Evolutionary conservation across 2,329 filamentous ascomycete species (phyloP).

Genomic region (Cercospora janseana): DNA sequence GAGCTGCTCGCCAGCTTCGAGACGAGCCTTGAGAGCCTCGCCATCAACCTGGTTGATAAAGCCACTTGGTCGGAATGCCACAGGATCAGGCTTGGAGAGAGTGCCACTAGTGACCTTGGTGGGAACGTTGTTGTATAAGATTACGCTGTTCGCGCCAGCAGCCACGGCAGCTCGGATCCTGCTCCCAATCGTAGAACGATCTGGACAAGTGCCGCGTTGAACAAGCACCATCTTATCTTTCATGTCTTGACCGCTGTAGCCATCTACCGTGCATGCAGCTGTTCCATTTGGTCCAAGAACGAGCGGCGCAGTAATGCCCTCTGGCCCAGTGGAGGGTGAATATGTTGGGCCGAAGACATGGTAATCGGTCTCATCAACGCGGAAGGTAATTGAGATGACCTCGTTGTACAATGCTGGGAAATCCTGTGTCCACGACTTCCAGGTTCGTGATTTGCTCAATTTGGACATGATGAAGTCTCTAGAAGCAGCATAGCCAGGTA

Average conservation of each 20-base stretch:
- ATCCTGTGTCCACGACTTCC: constrained; percentile 19
- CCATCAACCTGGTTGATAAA: constrained; percentile 63
- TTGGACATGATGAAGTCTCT: constrained; percentile 57
- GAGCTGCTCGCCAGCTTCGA: constrained; percentile 48
- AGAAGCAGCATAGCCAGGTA: constrained; percentile 59
- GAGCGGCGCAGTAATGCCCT: constrained; percentile 31
- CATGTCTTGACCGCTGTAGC: constrained; percentile 59
- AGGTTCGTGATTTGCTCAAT: constrained; percentile 42
- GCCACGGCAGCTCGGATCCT: constrained; percentile 68
- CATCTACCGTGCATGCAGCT: constrained; percentile 60
- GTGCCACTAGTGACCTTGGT: constrained; percentile 56
- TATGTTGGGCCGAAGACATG: constrained; percentile 60
- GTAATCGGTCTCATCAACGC: constrained; percentile 37
- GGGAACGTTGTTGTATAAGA: constrained; percentile 71
- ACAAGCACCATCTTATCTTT: constrained; percentile 68
- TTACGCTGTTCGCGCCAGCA: constrained; percentile 67
- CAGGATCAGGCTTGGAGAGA: constrained; percentile 45
- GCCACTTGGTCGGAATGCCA: constrained; percentile 63
- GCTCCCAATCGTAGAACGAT: constrained; percentile 56
- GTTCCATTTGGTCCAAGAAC: constrained; percentile 55
- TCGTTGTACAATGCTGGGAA: constrained; percentile 23
- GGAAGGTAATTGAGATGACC: constrained; percentile 38
- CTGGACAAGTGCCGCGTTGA: constrained; percentile 61
- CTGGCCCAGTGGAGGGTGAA: constrained; percentile 44
- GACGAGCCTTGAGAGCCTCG: constrained; percentile 52